Evolutionary conservation across 495 filamentous ascomycete genomes (phyloP).

Genomic region (Chaetomium cochliodes): DNA sequence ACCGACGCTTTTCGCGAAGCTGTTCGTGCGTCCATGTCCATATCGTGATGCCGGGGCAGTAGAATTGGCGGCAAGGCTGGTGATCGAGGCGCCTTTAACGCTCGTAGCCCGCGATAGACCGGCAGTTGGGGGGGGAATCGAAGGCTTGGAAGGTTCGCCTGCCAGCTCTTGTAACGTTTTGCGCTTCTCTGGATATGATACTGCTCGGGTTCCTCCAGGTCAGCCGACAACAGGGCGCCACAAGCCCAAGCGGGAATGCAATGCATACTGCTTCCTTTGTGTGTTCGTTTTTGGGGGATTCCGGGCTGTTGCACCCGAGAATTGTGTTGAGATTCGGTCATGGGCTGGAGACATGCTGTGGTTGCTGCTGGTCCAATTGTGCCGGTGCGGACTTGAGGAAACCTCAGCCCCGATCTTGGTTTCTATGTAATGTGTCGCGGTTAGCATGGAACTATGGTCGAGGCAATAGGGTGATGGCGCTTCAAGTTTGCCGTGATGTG

Average conservation of each 20-base stretch:
- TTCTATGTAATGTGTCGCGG: slow-evolving; percentile 4
- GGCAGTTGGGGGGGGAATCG: slow-evolving; percentile 20
- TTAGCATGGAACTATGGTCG: slow-evolving; percentile 15
- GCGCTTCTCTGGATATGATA: slow-evolving; percentile 54
- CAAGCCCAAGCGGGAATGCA: slow-evolving; percentile 6
- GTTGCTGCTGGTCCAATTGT: slow-evolving; percentile 6
- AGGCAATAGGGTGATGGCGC: not conserved
- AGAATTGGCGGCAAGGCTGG: slow-evolving; percentile 4
- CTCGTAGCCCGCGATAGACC: not conserved
- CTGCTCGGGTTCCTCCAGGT: slow-evolving; percentile 26
- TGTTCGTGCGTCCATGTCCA: slow-evolving; percentile 36
- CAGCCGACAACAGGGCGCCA: slow-evolving; percentile 14
- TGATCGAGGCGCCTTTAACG: slow-evolving; percentile 31
- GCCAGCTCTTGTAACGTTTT: slow-evolving; percentile 59
- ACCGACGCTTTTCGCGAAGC: slow-evolving; percentile 59
- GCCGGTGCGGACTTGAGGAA: slow-evolving; percentile 23
- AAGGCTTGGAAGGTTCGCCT: slow-evolving; percentile 47
- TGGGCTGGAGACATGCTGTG: slow-evolving; percentile 38
- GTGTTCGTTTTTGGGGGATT: slow-evolving; percentile 49
- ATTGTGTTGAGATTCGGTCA: slow-evolving; percentile 65
- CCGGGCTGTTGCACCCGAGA: slow-evolving; percentile 57
- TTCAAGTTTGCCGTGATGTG: not conserved
- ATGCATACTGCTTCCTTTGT: slow-evolving; percentile 36
- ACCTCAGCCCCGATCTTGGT: slow-evolving; percentile 26
- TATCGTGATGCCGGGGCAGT: slow-evolving; percentile 28